phyloP scores from a whole-genome alignment of 2,329 filamentous ascomycete species.

The Epichloe elymi region DNA sequence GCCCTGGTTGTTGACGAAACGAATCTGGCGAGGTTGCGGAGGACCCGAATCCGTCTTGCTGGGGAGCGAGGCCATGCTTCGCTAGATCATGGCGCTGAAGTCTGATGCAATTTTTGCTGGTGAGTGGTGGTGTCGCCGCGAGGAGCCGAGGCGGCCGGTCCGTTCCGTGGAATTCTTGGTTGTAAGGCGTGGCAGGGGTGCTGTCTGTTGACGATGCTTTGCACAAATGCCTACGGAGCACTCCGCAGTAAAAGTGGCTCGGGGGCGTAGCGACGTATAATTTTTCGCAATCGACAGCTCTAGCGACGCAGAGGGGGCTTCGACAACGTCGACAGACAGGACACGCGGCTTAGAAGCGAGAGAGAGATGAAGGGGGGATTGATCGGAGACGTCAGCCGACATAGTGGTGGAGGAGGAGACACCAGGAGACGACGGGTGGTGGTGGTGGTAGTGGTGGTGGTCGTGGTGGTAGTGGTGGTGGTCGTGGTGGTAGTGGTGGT shows the following conservation, averaged over 20 bases:
- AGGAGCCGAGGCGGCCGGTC: neutral
- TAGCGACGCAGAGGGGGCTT: neutral
- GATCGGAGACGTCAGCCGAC: slow-evolving; percentile 6
- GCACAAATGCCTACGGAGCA: neutral
- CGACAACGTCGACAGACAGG: neutral
- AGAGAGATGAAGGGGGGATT: neutral
- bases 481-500: neutral
- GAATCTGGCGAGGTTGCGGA: slow-evolving; percentile 45
- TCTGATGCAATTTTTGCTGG: neutral
- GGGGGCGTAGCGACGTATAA: neutral
- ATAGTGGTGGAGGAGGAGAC: slow-evolving; percentile 1
- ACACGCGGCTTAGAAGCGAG: neutral
- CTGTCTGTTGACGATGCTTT: slow-evolving; percentile 1
- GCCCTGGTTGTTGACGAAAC: slow-evolving; percentile 73
- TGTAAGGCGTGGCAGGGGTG: neutral
- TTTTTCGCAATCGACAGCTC: neutral
- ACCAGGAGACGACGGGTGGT: neutral
- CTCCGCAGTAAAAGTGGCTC: neutral
- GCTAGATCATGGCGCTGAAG: slow-evolving; percentile 21
- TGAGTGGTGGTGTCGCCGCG: neutral
- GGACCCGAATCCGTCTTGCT: slow-evolving; percentile 25
- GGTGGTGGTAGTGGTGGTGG: neutral
- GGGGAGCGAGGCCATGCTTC: slow-evolving; percentile 33
- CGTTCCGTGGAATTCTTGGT: neutral
- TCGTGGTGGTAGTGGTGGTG: neutral